Evolutionary conservation across 768 basidiomycete species (phyloP), one percentile per base, ranked within the genome.

Genomic region (Dentipellis fragilis): DNA sequence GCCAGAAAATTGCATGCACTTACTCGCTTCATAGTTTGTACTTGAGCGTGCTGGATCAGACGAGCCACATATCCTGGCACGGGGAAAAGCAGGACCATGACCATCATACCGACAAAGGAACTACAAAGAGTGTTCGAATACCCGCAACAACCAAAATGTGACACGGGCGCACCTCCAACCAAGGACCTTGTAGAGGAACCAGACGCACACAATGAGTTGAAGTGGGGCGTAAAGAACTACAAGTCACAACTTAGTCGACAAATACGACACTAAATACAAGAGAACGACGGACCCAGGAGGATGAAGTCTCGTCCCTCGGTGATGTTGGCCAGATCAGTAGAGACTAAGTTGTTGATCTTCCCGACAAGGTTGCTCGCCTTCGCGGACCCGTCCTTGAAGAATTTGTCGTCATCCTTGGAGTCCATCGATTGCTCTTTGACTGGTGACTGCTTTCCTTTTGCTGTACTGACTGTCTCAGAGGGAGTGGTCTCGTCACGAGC

Each of bases 291-390:
- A 63, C 55, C 21, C 16, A 60, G 19, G 9, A 61, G 49, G 10
- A 55, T 48, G 46, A 66, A 66, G 50, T 67, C 64, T 10, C 68
- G 64, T n/a, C 64, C 69, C 1, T 63, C 61, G 16, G 64, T 49
- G 16, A 71, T 50, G 39, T 63, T 65, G 49, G 58, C 62, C 49
- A 80, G 62, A 67, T 91, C 88, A 1, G 83, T 81, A 8, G 86
- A 81, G 36, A 87, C 78, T 6, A 89, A 69, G 54, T 88, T 90
- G 66, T 85, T 90, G 65, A 91, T 83, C 64, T 80, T 86, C 10
- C 89, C 88, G 38, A 82, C 78, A 17, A 87, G 67, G 63, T 84
- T 83, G 9, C 69, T 70, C 10, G 68, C 65, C 34, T 57, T 51
- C 2, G 48, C 42, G 22, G 21, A 9, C 16, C 23, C 51, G 34